Conservation (phyloP, 73 alveolate species). For the Diophrys appendiculata region DNA sequence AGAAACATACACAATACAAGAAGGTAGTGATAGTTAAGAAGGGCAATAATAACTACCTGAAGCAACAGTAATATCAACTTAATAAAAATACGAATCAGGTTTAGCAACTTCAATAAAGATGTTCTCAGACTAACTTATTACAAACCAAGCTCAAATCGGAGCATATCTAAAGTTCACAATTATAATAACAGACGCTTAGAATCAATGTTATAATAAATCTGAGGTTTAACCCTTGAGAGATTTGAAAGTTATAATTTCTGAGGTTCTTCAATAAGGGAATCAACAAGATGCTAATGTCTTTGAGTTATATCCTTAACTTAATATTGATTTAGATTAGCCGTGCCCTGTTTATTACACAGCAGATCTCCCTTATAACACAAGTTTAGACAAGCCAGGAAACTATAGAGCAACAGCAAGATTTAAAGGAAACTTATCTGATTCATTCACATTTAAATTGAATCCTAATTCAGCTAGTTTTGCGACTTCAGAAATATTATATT, state of each 20-base stretch:
- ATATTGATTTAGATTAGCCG: neutral
- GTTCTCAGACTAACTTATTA: neutral
- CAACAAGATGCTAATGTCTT: neutral
- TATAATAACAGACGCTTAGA: neutral
- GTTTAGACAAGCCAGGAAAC: neutral
- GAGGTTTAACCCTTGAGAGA: neutral
- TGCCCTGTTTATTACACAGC: neutral
- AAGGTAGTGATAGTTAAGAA: neutral
- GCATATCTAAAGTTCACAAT: neutral
- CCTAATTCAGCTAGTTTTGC: no score
- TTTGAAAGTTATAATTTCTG: neutral
- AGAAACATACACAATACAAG: neutral
- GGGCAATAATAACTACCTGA: neutral
- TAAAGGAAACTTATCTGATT: no score
- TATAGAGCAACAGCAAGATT: neutral
- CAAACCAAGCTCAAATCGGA: neutral
- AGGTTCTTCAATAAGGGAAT: neutral
- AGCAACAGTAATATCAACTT: neutral
- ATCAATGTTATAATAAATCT: neutral
- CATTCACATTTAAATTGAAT: no score
- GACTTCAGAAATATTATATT: neutral
- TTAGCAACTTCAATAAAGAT: neutral
- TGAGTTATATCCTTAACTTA: neutral
- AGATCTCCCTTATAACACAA: neutral
- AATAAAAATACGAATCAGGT: neutral